Conservation (phyloP, 1,284 basidiomycete species). For the Pascua sp. region DNA sequence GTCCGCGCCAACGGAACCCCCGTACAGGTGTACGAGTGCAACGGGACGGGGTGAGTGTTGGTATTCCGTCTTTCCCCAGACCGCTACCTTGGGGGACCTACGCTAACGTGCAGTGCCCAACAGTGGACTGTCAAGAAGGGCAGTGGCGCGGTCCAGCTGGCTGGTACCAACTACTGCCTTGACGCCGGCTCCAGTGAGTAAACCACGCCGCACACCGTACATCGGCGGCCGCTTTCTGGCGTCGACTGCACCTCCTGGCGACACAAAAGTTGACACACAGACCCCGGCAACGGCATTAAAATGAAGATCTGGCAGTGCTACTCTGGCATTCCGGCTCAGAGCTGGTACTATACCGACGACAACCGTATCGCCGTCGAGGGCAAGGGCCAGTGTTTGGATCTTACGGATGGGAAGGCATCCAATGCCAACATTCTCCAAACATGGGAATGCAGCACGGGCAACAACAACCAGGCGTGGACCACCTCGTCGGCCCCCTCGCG, state of each 20-base stretch:
- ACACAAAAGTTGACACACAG: not conserved
- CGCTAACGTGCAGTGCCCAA: slow-evolving; percentile 1
- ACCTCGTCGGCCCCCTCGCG: too few species aligned
- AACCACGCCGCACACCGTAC: not conserved
- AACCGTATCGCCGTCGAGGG: slow-evolving; percentile 10
- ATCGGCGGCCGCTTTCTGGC: too few species aligned
- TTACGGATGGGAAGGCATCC: slow-evolving; percentile 5
- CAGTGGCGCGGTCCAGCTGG: slow-evolving; percentile 15
- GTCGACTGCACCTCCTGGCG: too few species aligned
- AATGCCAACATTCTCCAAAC: slow-evolving; percentile 27
- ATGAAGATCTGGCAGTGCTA: slow-evolving; percentile 19
- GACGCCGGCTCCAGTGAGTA: slow-evolving; percentile 12
- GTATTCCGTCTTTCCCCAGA: not conserved
- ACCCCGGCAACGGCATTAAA: slow-evolving; percentile 7
- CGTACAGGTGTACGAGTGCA: slow-evolving; percentile 6
- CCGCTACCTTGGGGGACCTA: not conserved
- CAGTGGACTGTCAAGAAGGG: slow-evolving; percentile 1
- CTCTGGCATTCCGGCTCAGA: slow-evolving; percentile 14
- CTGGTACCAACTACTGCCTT: slow-evolving; percentile 23
- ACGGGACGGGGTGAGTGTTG: too few species aligned
- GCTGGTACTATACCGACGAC: slow-evolving; percentile 12
- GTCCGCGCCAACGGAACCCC: slow-evolving; percentile 10
- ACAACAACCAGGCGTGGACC: slow-evolving; percentile 21
- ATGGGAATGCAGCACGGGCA: slow-evolving; percentile 21
- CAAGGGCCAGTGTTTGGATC: slow-evolving; percentile 13